phyloP scores from a whole-genome alignment of 2,329 filamentous ascomycete genomes.

The Lecanicillium sp. region DNA sequence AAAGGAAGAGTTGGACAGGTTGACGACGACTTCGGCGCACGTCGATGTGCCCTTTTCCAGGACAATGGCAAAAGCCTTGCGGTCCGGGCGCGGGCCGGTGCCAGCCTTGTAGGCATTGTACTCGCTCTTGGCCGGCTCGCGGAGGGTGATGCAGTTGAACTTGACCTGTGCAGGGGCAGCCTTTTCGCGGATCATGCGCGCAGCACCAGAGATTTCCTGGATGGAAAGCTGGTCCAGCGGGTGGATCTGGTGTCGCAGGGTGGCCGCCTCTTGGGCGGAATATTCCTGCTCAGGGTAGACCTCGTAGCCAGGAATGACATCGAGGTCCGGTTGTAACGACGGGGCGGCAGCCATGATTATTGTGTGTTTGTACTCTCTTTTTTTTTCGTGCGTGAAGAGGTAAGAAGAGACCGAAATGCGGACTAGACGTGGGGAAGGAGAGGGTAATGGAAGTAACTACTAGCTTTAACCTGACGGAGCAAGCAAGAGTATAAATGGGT shows the following conservation, averaged over 20 bases:
- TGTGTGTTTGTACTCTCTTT: background rate
- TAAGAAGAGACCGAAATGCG: too few relatives aligned
- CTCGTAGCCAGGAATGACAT: slow-evolving; percentile 36
- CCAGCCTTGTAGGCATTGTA: slow-evolving; percentile 53
- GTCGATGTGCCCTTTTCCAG: slow-evolving; percentile 29
- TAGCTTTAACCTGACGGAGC: too few relatives aligned
- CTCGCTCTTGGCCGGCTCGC: slow-evolving; percentile 56
- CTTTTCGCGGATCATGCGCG: slow-evolving; percentile 38
- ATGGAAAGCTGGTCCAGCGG: slow-evolving; percentile 44
- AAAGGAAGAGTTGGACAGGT: slow-evolving; percentile 31
- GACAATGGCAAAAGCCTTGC: slow-evolving; percentile 42
- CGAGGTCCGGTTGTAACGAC: slow-evolving; percentile 25
- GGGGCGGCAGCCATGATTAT: slow-evolving; percentile 14
- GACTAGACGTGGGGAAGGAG: too few relatives aligned
- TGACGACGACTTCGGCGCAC: slow-evolving; percentile 45
- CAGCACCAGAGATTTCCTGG: slow-evolving; percentile 44
- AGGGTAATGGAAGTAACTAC: too few relatives aligned
- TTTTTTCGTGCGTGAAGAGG: background rate
- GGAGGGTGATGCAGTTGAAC: slow-evolving; percentile 58
- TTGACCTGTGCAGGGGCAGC: slow-evolving; percentile 25
- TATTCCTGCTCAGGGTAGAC: slow-evolving; percentile 32
- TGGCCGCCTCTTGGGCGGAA: slow-evolving; percentile 27
- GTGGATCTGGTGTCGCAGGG: slow-evolving; percentile 25
- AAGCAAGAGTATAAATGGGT: too few relatives aligned
- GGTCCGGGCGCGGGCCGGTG: slow-evolving; percentile 37